Base-by-base conservation (phyloP, 2,329 filamentous ascomycete genomes). In the Tolypocladium endophyticum region DNA sequence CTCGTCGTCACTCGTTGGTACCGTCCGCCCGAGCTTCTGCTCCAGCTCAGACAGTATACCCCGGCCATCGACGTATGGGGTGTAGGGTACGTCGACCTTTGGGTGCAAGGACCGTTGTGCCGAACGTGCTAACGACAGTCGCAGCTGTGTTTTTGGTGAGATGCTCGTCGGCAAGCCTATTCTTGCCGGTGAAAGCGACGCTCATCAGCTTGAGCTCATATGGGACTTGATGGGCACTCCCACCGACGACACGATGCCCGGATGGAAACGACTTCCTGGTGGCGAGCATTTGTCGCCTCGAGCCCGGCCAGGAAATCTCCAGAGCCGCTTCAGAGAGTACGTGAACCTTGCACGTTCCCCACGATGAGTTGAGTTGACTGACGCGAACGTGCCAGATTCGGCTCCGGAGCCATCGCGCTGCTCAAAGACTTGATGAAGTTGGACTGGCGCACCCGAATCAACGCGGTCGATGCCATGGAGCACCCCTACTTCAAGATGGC, bases 41-140 rank as follows among this genome's bases (percentile, higher is more conserved):
- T 99, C 56, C 89, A 93, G 64, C 80, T 99, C 38, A 87, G 92
- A 67, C 86, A 86, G 65, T 99, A 99, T 74, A 99, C 94, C n/a
- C 91, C 92, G 18, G 92, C 94, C 12, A 97, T 99, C 68, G 94
- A 99, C 73, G 86, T 99, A 76, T 99, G 94, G 94, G 94, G 94
- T 67, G 93, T 97, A 66, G 94, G 93, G 89, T 92, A 79, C 77
- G 85, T 72, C 57, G 18, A 33, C 25, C 33, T 14, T 14, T 14
- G 43, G 30, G 50, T 3, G 20, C 50, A 8, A 4, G 12, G 20
- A 20, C 39, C 28, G 20, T 14, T 33, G 47, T 14, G 16, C 28
- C 28, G n/a, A 1, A 25, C n/a, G 25, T 39, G 52, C 70, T 71
- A 58, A 73, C 57, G 38, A 36, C n/a, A 18, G 6, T 36, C n/a